These are phyloP conservation scores for Pichia thaimueangensis DNA, from an alignment of 805 yeast species.

Conservation along the genomic window DNA sequence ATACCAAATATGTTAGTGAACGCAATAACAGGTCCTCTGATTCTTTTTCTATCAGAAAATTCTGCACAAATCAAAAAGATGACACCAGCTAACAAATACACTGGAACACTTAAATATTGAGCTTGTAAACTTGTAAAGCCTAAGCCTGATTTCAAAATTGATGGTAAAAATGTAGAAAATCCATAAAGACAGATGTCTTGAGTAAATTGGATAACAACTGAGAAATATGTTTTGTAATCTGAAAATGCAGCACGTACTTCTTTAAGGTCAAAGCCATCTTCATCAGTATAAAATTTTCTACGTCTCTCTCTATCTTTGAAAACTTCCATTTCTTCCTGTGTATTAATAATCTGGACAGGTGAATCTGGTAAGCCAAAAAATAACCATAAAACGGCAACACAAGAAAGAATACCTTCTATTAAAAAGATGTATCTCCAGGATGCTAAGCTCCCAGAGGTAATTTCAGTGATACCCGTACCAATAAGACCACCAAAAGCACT, in stretches of 20 bases:
- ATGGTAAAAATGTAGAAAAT: constrained; percentile 7
- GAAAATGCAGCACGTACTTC: constrained; percentile 2
- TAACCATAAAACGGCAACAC: constrained; percentile 1
- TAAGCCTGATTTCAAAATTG: constrained; percentile 6
- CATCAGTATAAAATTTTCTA: constrained; percentile 1
- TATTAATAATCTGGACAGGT: constrained; percentile 1
- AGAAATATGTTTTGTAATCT: constrained; percentile 3
- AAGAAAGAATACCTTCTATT: constrained; percentile 6
- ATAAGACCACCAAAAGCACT: constrained; percentile 9
- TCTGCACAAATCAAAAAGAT: constrained; percentile 2
- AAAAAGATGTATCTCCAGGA: constrained; percentile 5
- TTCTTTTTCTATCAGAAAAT: constrained; percentile 2
- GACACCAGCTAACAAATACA: constrained; percentile 5
- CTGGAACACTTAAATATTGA: constrained; percentile 4
- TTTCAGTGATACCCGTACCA: constrained; percentile 6
- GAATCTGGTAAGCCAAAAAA: constrained; percentile 3
- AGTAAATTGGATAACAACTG: constrained; percentile 4
- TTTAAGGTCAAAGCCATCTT: constrained; percentile 1
- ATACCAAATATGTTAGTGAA: constrained; percentile 7
- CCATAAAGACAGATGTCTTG: constrained; percentile 9
- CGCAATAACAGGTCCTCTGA: constrained; percentile 4
- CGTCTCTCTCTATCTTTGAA: constrained; percentile 5
- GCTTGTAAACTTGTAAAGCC: neutral
- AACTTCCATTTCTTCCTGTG: constrained; percentile 4
- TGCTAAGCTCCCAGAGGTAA: neutral